Conservation (phyloP, 2,329 filamentous ascomycete species). For the Cladophialophora exuberans region DNA sequence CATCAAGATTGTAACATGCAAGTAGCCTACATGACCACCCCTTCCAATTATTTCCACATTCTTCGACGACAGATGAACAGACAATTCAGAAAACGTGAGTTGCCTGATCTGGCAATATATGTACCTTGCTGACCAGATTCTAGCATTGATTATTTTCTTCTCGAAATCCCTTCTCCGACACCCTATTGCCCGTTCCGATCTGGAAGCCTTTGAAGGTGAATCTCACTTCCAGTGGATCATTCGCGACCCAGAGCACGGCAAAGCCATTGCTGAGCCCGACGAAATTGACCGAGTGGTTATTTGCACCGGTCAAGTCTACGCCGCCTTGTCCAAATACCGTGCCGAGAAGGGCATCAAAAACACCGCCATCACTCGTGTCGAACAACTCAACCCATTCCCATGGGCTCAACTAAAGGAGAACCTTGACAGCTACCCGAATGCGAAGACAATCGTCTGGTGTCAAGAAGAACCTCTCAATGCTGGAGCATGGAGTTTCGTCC, state of each 20-base stretch:
- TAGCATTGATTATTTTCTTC: slow-evolving; percentile 95
- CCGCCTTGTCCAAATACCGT: slow-evolving; percentile 87
- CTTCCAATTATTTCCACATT: slow-evolving; percentile 94
- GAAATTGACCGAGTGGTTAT: slow-evolving; percentile 93
- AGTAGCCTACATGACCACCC: slow-evolving; percentile 95
- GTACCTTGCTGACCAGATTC: slow-evolving; percentile 21
- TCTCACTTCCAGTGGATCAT: slow-evolving; percentile 98
- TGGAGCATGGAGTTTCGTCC: slow-evolving; percentile 94
- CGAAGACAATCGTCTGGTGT: slow-evolving; percentile 94
- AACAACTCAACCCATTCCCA: slow-evolving; percentile 98
- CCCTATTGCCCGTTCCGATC: slow-evolving; percentile 82
- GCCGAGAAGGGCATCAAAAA: slow-evolving; percentile 83
- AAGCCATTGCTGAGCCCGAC: slow-evolving; percentile 74
- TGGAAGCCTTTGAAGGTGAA: slow-evolving; percentile 88
- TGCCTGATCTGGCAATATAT: background rate
- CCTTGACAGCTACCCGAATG: slow-evolving; percentile 94
- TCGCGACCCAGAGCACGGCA: slow-evolving; percentile 80
- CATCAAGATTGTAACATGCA: slow-evolving; percentile 99
- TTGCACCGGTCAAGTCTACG: slow-evolving; percentile 93
- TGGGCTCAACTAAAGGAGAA: slow-evolving; percentile 97
- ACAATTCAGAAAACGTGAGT: slow-evolving; percentile 97
- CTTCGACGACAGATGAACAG: slow-evolving; percentile 97
- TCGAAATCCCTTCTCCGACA: slow-evolving; percentile 95
- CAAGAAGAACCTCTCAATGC: slow-evolving; percentile 98
- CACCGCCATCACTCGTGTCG: slow-evolving; percentile 90